phyloP scores from a whole-genome alignment of 441 rosid species.

The Arabidopsis hybrid region DNA sequence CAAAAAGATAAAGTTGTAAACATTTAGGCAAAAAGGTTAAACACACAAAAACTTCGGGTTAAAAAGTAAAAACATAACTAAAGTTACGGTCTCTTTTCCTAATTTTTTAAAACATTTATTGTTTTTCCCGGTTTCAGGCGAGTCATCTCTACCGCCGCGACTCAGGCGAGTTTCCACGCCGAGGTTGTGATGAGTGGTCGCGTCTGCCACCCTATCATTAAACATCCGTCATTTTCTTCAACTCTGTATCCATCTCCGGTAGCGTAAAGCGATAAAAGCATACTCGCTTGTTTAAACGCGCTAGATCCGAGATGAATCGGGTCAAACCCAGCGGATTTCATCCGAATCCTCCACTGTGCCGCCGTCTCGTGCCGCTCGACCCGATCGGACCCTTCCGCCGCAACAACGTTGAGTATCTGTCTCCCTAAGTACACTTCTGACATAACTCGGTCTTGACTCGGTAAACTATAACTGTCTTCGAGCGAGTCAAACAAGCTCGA shows the following conservation, averaged over 20 bases:
- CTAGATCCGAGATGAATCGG: constrained; percentile 75
- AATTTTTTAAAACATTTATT: constrained; percentile 24
- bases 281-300: constrained; percentile 83
- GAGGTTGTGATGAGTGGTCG: constrained; percentile 80
- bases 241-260: constrained; percentile 70
- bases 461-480: constrained; percentile 54
- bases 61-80: constrained; percentile 41
- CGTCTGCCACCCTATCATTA: constrained; percentile 84
- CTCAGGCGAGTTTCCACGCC: constrained; percentile 70
- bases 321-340: constrained; percentile 58
- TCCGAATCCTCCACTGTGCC: constrained; percentile 63
- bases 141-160: constrained; percentile 35
- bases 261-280: constrained; percentile 67
- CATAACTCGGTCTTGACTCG: constrained; percentile 62
- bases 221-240: constrained; percentile 72
- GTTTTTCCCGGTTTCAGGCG: constrained; percentile 18
- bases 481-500: constrained; percentile 73
- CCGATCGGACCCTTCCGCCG: constrained; percentile 67
- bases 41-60: constrained; percentile 28
- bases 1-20: constrained; percentile 39
- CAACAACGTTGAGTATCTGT: constrained; percentile 69
- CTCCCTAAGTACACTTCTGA: constrained; percentile 68
- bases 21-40: constrained; percentile 36
- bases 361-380: constrained; percentile 75
- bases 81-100: constrained; percentile 39